Evolutionary conservation across 768 basidiomycete species (phyloP).

Genomic region (Rhodotorula sphaerocarpa): DNA sequence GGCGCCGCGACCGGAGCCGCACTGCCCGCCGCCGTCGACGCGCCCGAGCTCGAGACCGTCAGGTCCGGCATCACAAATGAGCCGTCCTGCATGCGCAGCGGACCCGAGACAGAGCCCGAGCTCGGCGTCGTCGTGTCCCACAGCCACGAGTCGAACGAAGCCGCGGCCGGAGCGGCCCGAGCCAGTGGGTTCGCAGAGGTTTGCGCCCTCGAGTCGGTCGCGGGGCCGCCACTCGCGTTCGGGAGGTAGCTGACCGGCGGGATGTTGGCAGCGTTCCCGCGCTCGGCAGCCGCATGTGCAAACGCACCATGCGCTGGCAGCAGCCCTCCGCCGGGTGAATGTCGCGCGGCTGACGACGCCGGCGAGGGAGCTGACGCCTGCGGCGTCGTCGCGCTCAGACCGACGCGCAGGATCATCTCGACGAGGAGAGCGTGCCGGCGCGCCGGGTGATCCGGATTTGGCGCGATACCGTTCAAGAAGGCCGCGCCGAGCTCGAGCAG

Average conservation of each 20-base stretch:
- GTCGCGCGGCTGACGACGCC: neutral
- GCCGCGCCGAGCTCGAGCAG: slow-evolving; percentile 25
- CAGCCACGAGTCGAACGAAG: slow-evolving; percentile 14
- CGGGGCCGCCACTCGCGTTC: too few species aligned
- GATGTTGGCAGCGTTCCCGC: too few species aligned
- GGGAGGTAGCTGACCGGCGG: too few species aligned
- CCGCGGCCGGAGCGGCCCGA: neutral
- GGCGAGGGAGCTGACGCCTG: neutral
- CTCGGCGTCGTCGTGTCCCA: slow-evolving; percentile 5
- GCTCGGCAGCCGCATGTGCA: too few species aligned
- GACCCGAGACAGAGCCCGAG: neutral
- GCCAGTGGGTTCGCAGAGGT: neutral
- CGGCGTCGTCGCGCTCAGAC: neutral
- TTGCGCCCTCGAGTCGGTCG: too few species aligned
- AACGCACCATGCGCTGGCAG: too few species aligned
- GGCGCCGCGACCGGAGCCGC: neutral
- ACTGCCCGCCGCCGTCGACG: neutral
- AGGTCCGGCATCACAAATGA: slow-evolving; percentile 23
- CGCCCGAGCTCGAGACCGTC: neutral
- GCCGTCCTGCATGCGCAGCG: slow-evolving; percentile 18
- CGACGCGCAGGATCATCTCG: slow-evolving; percentile 28
- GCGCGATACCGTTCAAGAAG: slow-evolving; percentile 27
- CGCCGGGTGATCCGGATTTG: slow-evolving; percentile 22
- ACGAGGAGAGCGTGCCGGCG: slow-evolving; percentile 15
- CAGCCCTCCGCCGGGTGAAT: too few species aligned